Conservation (phyloP, 768 basidiomycete species). For the Kwoniella sp. region DNA sequence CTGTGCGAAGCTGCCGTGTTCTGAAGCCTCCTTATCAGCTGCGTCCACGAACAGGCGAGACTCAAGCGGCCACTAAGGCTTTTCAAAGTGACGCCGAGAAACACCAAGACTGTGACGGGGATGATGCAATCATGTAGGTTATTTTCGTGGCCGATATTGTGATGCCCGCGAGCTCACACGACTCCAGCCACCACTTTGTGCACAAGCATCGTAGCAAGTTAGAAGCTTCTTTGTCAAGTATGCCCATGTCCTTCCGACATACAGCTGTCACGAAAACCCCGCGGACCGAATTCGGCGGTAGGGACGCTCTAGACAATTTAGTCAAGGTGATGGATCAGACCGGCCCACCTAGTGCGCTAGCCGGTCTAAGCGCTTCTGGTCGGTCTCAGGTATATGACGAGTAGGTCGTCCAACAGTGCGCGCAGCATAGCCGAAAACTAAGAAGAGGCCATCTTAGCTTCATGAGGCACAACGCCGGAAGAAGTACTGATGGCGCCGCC, state of each 20-base stretch:
- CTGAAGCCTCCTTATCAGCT: conserved; percentile 15
- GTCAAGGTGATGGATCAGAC: conserved; percentile 22
- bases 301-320: conserved; percentile 17
- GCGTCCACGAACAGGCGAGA: conserved; percentile 28
- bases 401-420: too few species aligned
- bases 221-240: conserved; percentile 8
- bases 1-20: background rate
- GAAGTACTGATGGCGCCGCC: conserved; percentile 28
- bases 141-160: too few species aligned
- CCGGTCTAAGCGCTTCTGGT: conserved; percentile 19
- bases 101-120: conserved; percentile 31
- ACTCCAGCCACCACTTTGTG: conserved; percentile 33
- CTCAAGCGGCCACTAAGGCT: conserved; percentile 19
- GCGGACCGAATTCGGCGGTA: conserved; percentile 29
- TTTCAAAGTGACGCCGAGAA: conserved; percentile 27
- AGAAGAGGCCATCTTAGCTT: conserved; percentile 20
- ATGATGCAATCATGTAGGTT: conserved; percentile 34
- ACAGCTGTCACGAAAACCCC: background rate
- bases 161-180: too few species aligned
- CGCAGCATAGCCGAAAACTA: too few species aligned
- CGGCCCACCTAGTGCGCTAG: conserved; percentile 22
- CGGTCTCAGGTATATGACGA: conserved; percentile 36
- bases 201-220: conserved; percentile 29
- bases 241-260: conserved; percentile 20
- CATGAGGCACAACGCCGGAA: conserved; percentile 37